These are phyloP conservation scores for Megacollybia marginata DNA, from an alignment of 768 basidiomycete species.

Conservation along the genomic window DNA sequence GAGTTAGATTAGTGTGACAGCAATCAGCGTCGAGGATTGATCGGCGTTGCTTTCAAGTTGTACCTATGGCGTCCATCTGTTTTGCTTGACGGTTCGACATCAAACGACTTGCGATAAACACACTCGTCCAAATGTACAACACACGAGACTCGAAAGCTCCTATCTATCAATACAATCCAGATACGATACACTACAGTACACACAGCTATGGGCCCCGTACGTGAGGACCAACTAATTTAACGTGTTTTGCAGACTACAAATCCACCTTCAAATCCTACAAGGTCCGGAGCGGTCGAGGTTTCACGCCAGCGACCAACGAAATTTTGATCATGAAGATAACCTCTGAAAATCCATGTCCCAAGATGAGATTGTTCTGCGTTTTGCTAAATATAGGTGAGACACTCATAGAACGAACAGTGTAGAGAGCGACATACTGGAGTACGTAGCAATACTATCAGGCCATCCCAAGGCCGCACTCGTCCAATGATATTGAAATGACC, in stretches of 20 bases:
- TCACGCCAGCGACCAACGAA: slow-evolving; percentile 51
- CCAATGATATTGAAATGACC: slow-evolving; percentile 38
- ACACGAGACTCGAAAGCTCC: no score
- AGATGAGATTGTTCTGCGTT: slow-evolving; percentile 19
- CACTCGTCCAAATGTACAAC: no score
- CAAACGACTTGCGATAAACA: no score
- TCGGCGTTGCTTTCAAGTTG: no score
- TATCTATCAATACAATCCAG: no score
- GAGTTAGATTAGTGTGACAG: no score
- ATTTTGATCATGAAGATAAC: slow-evolving; percentile 42
- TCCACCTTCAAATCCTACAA: slow-evolving; percentile 41
- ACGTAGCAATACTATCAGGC: slow-evolving; percentile 37
- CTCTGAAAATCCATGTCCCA: slow-evolving; percentile 45
- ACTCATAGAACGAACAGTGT: neutral
- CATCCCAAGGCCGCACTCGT: slow-evolving; percentile 46
- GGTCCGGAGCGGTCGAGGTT: slow-evolving; percentile 29
- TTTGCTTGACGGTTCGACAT: no score
- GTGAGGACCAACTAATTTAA: neutral
- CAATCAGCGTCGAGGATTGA: no score
- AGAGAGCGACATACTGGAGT: slow-evolving; percentile 29
- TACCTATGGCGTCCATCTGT: no score
- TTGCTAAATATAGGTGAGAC: slow-evolving; percentile 18
- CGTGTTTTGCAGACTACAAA: slow-evolving; percentile 33
- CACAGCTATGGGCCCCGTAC: no score
- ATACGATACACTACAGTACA: no score